Evolutionary conservation across 805 yeast genomes (phyloP).

Genomic region (Saccharomycopsis olivae): DNA sequence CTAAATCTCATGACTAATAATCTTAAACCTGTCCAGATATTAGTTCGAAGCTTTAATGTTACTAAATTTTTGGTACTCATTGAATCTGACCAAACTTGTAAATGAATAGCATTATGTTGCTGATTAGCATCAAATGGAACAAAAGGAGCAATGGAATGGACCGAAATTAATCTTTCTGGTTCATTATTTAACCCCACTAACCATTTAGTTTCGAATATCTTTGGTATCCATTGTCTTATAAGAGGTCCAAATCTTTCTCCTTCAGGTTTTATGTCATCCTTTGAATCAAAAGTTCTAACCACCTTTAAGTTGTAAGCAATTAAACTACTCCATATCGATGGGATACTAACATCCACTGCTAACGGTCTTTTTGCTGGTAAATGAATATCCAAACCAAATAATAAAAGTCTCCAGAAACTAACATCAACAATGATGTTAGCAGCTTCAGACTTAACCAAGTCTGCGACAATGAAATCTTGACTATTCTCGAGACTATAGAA

Average conservation of each 20-base stretch:
- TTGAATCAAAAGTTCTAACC: slow-evolving; percentile 13
- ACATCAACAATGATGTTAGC: slow-evolving; percentile 2
- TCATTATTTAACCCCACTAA: slow-evolving; percentile 40
- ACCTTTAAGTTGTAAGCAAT: slow-evolving; percentile 38
- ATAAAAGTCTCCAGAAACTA: slow-evolving; percentile 18
- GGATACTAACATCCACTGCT: slow-evolving; percentile 37
- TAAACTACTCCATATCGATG: slow-evolving; percentile 52
- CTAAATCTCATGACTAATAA: slow-evolving; percentile 69
- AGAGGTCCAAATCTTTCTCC: slow-evolving; percentile 29
- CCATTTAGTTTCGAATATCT: slow-evolving; percentile 75
- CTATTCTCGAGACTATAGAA: slow-evolving; percentile 13
- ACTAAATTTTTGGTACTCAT: slow-evolving; percentile 9
- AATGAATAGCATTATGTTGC: slow-evolving; percentile 23
- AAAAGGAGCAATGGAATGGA: slow-evolving; percentile 63
- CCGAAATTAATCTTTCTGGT: slow-evolving; percentile 29
- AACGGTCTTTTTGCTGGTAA: slow-evolving; percentile 36
- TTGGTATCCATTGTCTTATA: slow-evolving; percentile 52
- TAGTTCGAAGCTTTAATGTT: slow-evolving; percentile 29
- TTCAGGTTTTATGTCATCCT: slow-evolving; percentile 11
- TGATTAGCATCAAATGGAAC: slow-evolving; percentile 35
- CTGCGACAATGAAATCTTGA: slow-evolving; percentile 21
- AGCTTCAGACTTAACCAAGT: slow-evolving; percentile 9
- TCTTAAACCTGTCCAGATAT: slow-evolving; percentile 50
- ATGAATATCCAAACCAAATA: slow-evolving; percentile 24
- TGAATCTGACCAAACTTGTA: slow-evolving; percentile 36